A percentile compares a stretch with the other conserved stretches of the same genome.
phyloP scores from a whole-genome alignment of 371 early-diverging fungal species.

The Syncephalastrum racemosum region DNA sequence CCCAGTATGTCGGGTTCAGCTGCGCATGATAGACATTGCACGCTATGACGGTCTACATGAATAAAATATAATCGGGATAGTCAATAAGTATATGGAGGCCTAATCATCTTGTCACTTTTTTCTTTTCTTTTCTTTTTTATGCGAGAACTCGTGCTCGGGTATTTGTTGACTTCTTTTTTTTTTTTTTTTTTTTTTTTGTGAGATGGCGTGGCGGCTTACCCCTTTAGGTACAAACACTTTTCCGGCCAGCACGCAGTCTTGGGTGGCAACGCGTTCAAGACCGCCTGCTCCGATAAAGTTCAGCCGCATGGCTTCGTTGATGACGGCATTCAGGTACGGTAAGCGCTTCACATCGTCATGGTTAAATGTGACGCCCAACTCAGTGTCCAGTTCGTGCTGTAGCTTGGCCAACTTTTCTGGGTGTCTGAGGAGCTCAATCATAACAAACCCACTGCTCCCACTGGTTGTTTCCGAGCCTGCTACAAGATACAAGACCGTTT shows the following conservation, averaged over 20 bases:
- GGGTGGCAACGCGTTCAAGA: slow-evolving; percentile 13
- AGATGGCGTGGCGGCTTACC: slow-evolving; percentile 12
- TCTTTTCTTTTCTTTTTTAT: not conserved
- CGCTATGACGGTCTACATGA: slow-evolving; percentile 14
- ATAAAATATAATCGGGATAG: not conserved
- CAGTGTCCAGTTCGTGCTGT: slow-evolving; percentile 21
- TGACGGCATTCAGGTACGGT: slow-evolving; percentile 30
- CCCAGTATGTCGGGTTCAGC: slow-evolving; percentile 19
- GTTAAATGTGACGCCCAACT: slow-evolving; percentile 6
- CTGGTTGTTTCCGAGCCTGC: slow-evolving; percentile 37
- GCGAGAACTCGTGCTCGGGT: not conserved
- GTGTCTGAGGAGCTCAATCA: slow-evolving; percentile 23
- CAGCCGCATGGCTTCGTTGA: slow-evolving; percentile 31
- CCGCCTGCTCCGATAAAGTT: slow-evolving; percentile 21
- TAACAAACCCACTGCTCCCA: slow-evolving; percentile 25
- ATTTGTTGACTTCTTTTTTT: not conserved
- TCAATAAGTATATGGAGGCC: too few relatives aligned
- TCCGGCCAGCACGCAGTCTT: slow-evolving; percentile 12
- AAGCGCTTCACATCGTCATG: slow-evolving; percentile 28
- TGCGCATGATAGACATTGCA: slow-evolving; percentile 15
- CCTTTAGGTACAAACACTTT: slow-evolving; percentile 14
- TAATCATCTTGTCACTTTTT: not conserved
- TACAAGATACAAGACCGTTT: slow-evolving; percentile 28
- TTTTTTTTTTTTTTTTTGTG: not conserved
- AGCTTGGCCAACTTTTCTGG: slow-evolving; percentile 21